phyloP scores from a whole-genome alignment of 2,329 filamentous ascomycete genomes.

The Thielaviopsis musarum region DNA sequence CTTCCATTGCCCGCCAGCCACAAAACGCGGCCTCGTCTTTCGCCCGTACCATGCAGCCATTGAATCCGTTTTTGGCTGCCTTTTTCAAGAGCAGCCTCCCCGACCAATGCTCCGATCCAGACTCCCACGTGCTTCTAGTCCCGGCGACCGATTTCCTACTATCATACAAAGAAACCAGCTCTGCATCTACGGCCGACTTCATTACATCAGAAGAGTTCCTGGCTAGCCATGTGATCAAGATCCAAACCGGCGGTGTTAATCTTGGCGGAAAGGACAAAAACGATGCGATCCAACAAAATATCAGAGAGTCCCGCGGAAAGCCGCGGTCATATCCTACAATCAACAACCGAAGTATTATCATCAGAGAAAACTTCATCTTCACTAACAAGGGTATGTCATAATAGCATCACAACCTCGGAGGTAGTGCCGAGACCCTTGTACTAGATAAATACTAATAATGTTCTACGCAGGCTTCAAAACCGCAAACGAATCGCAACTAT shows the following conservation, averaged over 20 bases:
- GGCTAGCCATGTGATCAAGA: slow-evolving; percentile 85
- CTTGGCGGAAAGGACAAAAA: slow-evolving; percentile 35
- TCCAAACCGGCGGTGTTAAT: slow-evolving; percentile 40
- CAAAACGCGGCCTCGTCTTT: background rate
- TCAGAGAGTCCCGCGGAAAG: slow-evolving; percentile 80
- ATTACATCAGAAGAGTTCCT: slow-evolving; percentile 87
- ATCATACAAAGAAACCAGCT: slow-evolving; percentile 74
- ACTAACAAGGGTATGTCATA: slow-evolving; percentile 70
- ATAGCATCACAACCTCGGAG: too few species aligned
- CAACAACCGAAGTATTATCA: slow-evolving; percentile 82
- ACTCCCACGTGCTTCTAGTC: slow-evolving; percentile 87
- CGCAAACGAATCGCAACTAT: slow-evolving; percentile 72
- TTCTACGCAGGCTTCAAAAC: slow-evolving; percentile 63
- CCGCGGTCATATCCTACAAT: slow-evolving; percentile 85
- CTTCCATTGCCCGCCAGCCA: background rate
- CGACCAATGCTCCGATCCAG: slow-evolving; percentile 76
- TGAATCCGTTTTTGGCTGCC: slow-evolving; percentile 96
- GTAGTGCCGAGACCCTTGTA: too few species aligned
- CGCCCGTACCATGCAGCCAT: slow-evolving; percentile 57
- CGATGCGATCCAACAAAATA: slow-evolving; percentile 30
- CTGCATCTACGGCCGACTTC: slow-evolving; percentile 63
- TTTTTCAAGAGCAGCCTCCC: slow-evolving; percentile 95
- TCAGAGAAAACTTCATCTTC: slow-evolving; percentile 85
- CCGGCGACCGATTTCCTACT: slow-evolving; percentile 85
- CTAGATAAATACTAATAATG: too few species aligned